Evolutionary conservation across 83 land plant genomes (phyloP), one percentile per base, ranked within the genome.

Genomic region (Diphasiastrum complanatum): DNA sequence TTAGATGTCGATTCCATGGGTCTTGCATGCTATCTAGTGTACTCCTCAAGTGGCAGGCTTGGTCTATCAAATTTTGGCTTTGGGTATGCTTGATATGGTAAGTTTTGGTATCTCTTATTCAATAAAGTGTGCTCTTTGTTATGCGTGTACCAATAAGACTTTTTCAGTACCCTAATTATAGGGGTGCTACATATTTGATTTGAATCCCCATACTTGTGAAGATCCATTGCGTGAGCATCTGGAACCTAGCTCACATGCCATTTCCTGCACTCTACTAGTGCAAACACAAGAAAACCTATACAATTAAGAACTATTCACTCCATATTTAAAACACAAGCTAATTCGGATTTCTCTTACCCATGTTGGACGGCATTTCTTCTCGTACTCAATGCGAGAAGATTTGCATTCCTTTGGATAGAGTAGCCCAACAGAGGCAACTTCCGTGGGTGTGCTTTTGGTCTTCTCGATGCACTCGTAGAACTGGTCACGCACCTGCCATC

Each of bases 331-430:
- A n/a, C 65, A 24, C 12, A 38, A 6, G 22, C 58, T 3, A 8
- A 45, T 27, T 23, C 30, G 26, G 45, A 61, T 34, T 32, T 65
- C 5, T 36, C 50, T 35, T 78, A 91, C 97, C 97, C 93, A 91
- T 45, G 89, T 84, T 19, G 82, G 69, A 4, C 97, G 81, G 68
- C 93, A 91, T 2, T 55, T 53, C 41, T 76, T 78, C 32, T 38
- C 90, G 63, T 47, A 91, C 20, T 74, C 73, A 2, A 47, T 80
- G 33, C 97, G 67, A 5, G 71, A 58, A 14, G 41, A 33, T 55
- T 81, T 78, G 74, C 97, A 91, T 45, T 89, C 79, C 0, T 52
- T 45, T 16, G 95, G 95, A 57, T 91, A 91, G 16, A 91, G 81
- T 30, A 91, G 86, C 0, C 97, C 97, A 6, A 83, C 95, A 5